phyloP scores from a whole-genome alignment of 495 filamentous ascomycete species.

The Lepraria neglecta region DNA sequence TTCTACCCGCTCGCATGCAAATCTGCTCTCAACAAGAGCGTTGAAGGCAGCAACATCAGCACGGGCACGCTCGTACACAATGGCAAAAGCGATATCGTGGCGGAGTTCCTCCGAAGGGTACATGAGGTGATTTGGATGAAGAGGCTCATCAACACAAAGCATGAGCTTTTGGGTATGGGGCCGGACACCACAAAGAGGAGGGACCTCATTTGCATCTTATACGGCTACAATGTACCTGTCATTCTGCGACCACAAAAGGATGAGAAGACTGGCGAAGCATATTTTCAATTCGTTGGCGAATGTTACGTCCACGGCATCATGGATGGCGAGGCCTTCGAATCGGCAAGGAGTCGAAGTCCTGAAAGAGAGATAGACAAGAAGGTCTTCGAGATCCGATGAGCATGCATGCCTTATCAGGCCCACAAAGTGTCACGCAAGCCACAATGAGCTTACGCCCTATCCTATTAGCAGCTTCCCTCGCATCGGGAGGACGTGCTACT shows the following conservation, averaged over 20 bases:
- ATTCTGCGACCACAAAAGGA: background rate
- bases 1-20: background rate
- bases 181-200: background rate
- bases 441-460: too few species aligned
- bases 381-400: background rate
- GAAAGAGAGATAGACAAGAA: background rate
- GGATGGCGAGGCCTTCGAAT: background rate
- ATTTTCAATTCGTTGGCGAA: background rate
- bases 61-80: background rate
- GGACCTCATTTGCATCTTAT: background rate
- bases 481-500: too few species aligned
- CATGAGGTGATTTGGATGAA: constrained; percentile 30
- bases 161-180: background rate
- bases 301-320: background rate
- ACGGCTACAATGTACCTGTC: background rate
- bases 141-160: constrained; percentile 21
- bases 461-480: too few species aligned
- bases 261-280: background rate
- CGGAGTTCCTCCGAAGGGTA: constrained; percentile 28
- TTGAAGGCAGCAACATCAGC: background rate
- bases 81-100: background rate
- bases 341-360: background rate
- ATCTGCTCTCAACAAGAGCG: background rate
- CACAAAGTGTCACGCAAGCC: too few species aligned
- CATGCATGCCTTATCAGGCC: too few species aligned